Base-by-base conservation (phyloP, 768 basidiomycete genomes). In the Rhizopogon vinicolor region DNA sequence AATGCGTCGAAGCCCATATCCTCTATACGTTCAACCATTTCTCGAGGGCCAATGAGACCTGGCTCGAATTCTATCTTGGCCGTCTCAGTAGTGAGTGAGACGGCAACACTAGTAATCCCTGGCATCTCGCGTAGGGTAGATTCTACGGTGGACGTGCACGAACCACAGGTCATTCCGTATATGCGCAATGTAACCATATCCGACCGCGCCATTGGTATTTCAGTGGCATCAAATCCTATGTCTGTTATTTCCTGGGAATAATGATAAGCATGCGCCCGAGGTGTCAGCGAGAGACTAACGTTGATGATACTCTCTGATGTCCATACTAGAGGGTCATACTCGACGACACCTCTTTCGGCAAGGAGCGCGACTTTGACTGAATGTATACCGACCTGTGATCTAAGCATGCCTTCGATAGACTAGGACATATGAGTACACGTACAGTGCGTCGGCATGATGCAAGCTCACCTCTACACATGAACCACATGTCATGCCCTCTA, bases 351-450 rank as follows among this genome's bases (percentile, higher is more conserved):
- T 13, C 96, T 86, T 70, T 99, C 96, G 12, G 97, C 93, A 25
- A 99, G 80, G n/a, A 99, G 80, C 22, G 95, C 95, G n/a, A 99
- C 94, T 66, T 93, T 93, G 58, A 97, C 74, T 10, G 87, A 90
- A 58, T 85, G 73, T 50, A 99, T 94, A n/a, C 97, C 97, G n/a
- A 84, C 74, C 68, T 95, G 91, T 16, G 76, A 77, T 64, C 86
- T 77, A 19, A 96, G 80, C 77, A 89, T 88, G 41, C 86, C 83
- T 67, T 96, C 93, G 54, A 95, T 94, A 13, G 89, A 83, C 87
- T 92, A 58, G 9, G 16, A 41, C 33, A 35, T 7, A 28, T 49
- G 35, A 49, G 8, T 37, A 49, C 10, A 9, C 16, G 28, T 35
- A 44, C 16, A 12, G 31, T 18, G 13, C 13, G 14, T 29, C 5